These are phyloP conservation scores for Parachaetomium inaequale DNA, from an alignment of 495 filamentous ascomycete genomes.

Conservation along the genomic window DNA sequence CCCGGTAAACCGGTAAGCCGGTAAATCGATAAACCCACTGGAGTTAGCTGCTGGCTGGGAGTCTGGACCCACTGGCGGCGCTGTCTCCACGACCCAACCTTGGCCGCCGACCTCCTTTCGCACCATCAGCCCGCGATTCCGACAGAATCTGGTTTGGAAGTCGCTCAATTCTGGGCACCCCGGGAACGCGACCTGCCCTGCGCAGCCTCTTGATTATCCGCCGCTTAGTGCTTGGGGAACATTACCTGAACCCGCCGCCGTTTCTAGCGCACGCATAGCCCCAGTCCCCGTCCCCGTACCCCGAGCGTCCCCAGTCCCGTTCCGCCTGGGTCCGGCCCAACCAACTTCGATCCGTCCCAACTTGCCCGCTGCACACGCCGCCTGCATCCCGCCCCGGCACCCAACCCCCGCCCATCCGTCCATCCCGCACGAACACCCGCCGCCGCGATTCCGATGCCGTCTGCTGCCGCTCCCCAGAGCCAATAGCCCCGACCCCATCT, in stretches of 20 bases:
- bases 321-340: neutral
- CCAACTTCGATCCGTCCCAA: neutral
- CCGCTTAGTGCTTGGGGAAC: neutral
- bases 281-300: too few species aligned
- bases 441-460: neutral
- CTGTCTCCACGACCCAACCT: conserved; percentile 6
- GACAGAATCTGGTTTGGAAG: neutral
- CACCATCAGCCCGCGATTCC: neutral
- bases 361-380: neutral
- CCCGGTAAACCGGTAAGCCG: conserved; percentile 7
- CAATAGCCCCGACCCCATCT: neutral
- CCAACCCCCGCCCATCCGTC: neutral
- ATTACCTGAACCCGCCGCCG: neutral
- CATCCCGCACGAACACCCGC: neutral
- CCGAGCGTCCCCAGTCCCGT: neutral
- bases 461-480: neutral
- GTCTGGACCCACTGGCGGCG: neutral
- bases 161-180: neutral
- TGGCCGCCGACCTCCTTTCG: conserved; percentile 1
- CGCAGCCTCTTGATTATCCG: neutral
- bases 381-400: neutral
- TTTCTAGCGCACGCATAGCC: neutral
- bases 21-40: neutral
- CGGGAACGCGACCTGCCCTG: neutral
- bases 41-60: neutral